Evolutionary conservation across 208 protist species (phyloP).

Genomic region (Leishmania braziliensis): DNA sequence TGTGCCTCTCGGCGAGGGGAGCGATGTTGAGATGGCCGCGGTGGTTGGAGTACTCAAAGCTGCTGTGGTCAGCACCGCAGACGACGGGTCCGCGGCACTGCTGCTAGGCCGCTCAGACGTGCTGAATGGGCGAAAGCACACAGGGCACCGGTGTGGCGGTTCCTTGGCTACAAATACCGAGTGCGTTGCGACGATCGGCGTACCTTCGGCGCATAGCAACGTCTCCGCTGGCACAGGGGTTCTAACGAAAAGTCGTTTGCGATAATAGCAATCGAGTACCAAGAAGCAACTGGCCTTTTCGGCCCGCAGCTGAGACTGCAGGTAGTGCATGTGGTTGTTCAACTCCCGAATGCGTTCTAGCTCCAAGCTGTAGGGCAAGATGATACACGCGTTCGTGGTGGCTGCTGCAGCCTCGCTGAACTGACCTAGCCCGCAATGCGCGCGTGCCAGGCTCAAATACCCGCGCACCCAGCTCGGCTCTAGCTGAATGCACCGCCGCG

Average conservation of each 20-base stretch:
- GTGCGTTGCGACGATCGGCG: conserved; percentile 44
- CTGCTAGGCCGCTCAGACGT: conserved; percentile 6
- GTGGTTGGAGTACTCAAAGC: background rate
- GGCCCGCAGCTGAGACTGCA: conserved; percentile 43
- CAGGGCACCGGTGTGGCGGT: conserved; percentile 41
- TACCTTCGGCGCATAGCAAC: conserved; percentile 44
- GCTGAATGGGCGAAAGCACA: conserved; percentile 43
- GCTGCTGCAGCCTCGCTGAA: conserved; percentile 41
- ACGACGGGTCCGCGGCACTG: background rate
- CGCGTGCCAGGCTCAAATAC: conserved; percentile 65
- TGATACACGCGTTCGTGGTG: conserved; percentile 37
- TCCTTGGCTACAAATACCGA: conserved; percentile 42
- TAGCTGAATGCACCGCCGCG: conserved; percentile 40
- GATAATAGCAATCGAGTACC: conserved; percentile 58
- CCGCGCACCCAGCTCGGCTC: conserved; percentile 71
- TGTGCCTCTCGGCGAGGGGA: conserved; percentile 8
- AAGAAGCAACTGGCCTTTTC: conserved; percentile 34
- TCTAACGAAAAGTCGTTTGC: conserved; percentile 43
- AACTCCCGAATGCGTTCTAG: conserved; percentile 59
- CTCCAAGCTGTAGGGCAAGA: conserved; percentile 60
- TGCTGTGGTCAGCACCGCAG: background rate
- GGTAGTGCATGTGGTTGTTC: conserved; percentile 53
- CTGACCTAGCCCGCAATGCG: conserved; percentile 55
- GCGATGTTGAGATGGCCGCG: conserved; percentile 11
- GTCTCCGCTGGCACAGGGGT: conserved; percentile 12